A percentile compares a stretch with the other conserved stretches of the same genome.
Conservation (phyloP, 352 stramenopile species). For the Phytophthora sp. region DNA sequence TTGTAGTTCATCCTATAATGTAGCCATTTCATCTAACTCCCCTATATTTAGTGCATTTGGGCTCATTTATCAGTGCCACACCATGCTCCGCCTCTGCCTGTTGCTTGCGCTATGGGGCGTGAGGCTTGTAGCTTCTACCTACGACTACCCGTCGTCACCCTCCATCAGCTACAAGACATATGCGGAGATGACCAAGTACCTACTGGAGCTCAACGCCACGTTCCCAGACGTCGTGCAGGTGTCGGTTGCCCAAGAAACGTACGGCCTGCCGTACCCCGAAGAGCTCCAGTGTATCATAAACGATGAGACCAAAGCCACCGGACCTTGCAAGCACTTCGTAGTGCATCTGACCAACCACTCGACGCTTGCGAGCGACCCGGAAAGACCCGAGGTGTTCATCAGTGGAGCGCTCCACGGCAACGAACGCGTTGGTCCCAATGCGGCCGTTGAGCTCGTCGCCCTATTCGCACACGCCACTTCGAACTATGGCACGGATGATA, state of each 20-base stretch:
- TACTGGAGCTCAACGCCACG: slow-evolving; percentile 72
- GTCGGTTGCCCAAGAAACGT: slow-evolving; percentile 84
- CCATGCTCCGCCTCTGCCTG: slow-evolving; percentile 19
- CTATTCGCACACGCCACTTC: slow-evolving; percentile 78
- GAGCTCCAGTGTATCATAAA: slow-evolving; percentile 69
- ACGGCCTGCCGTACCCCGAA: slow-evolving; percentile 71
- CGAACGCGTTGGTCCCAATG: slow-evolving; percentile 93
- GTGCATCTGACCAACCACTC: slow-evolving; percentile 91
- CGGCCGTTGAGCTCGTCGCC: slow-evolving; percentile 91
- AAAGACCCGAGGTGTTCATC: slow-evolving; percentile 95
- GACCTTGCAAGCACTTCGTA: slow-evolving; percentile 84
- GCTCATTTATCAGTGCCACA: slow-evolving; percentile 14
- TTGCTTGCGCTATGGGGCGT: slow-evolving; percentile 16
- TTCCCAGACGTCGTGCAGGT: slow-evolving; percentile 84
- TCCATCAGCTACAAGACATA: slow-evolving; percentile 71
- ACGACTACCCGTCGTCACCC: slow-evolving; percentile 11
- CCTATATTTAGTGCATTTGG: slow-evolving; percentile 10
- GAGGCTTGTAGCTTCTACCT: slow-evolving; percentile 3
- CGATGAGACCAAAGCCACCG: slow-evolving; percentile 38
- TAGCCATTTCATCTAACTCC: slow-evolving; percentile 10
- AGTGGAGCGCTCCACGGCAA: slow-evolving; percentile 97
- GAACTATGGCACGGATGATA: slow-evolving; percentile 38
- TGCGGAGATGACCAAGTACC: slow-evolving; percentile 61
- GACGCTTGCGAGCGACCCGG: slow-evolving; percentile 63
- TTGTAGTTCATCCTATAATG: too few relatives aligned